Percentiles rank a stretch among this genome's conserved stretches.
These are phyloP conservation scores for Erythrophleum fordii DNA, from an alignment of 306 rosid species.

Conservation along the genomic window DNA sequence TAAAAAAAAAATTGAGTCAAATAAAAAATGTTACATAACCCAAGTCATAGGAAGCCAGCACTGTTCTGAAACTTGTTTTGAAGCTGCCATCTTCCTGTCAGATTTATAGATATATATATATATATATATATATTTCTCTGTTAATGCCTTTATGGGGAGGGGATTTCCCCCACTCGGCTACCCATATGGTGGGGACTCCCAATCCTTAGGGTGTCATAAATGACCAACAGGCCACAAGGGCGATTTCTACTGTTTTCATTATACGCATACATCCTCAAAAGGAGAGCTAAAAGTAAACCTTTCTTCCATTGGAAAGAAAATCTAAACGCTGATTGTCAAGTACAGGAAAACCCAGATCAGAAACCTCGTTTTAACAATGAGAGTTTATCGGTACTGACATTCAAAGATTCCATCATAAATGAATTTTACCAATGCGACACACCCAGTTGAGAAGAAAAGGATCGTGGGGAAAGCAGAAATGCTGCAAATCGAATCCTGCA, in stretches of 20 bases:
- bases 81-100: too few species aligned
- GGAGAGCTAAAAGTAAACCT: background rate
- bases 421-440: background rate
- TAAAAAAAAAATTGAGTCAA: too few species aligned
- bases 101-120: too few species aligned
- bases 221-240: background rate
- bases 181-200: background rate
- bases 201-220: background rate
- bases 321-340: background rate
- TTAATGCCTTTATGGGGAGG: background rate
- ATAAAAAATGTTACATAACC: too few species aligned
- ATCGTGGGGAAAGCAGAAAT: background rate
- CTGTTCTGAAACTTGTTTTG: too few species aligned
- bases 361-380: background rate
- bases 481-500: background rate
- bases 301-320: background rate
- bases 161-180: background rate
- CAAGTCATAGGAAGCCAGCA: too few species aligned
- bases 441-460: background rate
- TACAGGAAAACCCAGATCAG: background rate
- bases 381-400: background rate
- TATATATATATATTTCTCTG: too few species aligned
- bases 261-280: background rate
- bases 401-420: constrained; percentile 1
- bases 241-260: background rate